phyloP scores from a whole-genome alignment of 371 early-diverging fungal genomes.

The Actinomortierella wolfii region DNA sequence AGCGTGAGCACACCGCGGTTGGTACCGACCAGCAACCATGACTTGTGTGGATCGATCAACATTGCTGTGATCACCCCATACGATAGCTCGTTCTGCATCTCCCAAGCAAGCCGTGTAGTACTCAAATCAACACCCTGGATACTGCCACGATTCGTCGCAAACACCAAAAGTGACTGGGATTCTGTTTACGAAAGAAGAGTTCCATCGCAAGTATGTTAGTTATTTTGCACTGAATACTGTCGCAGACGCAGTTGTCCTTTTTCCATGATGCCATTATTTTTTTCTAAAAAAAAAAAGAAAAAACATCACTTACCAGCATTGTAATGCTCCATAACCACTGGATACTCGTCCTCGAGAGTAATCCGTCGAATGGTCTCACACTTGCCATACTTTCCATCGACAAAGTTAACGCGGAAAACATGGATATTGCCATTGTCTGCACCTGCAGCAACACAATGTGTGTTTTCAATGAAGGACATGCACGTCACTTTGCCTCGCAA shows the following conservation, averaged over 20 bases:
- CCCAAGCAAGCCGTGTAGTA: constrained; percentile 72
- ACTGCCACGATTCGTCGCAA: constrained; percentile 77
- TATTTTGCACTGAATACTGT: constrained; percentile 51
- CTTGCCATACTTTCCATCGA: constrained; percentile 63
- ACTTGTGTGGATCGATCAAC: constrained; percentile 64
- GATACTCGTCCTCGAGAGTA: constrained; percentile 69
- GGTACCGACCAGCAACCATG: constrained; percentile 83
- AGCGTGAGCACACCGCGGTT: constrained; percentile 80
- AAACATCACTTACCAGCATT: constrained; percentile 60
- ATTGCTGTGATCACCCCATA: constrained; percentile 74
- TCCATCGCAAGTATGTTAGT: no score
- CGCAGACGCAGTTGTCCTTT: no score
- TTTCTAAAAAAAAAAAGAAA: not conserved
- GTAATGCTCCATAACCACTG: constrained; percentile 71
- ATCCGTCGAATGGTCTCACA: constrained; percentile 60
- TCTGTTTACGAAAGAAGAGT: constrained; percentile 52
- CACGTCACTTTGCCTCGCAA: constrained; percentile 82
- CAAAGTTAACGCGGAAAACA: constrained; percentile 65
- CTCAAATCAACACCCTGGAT: constrained; percentile 80
- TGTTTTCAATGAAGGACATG: constrained; percentile 78
- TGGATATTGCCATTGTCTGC: constrained; percentile 87
- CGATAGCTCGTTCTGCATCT: constrained; percentile 58
- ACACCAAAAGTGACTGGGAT: constrained; percentile 74
- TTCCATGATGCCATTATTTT: no score
- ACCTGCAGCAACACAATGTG: constrained; percentile 83